Evolutionary conservation across 306 rosid species (phyloP).

Genomic region (Lathyrus oleraceus): DNA sequence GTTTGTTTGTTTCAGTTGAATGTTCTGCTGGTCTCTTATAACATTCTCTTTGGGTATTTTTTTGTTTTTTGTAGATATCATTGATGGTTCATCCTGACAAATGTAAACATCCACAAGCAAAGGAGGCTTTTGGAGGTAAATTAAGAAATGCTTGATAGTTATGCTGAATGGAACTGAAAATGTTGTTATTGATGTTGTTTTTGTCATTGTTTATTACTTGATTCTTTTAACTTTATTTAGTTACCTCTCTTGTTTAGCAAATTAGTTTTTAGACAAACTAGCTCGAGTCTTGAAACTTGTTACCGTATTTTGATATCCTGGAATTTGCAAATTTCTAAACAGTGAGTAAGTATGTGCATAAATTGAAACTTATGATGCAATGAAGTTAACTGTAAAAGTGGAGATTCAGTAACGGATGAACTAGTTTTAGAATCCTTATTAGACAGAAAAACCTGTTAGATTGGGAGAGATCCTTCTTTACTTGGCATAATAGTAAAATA

Average conservation of each 20-base stretch:
- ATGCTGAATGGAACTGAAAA: slow-evolving; percentile 3
- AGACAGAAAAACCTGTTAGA: neutral
- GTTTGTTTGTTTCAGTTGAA: neutral
- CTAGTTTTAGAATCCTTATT: slow-evolving; percentile 25
- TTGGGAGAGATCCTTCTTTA: slow-evolving; percentile 13
- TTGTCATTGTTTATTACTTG: neutral
- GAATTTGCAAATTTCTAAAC: neutral
- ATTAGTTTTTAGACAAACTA: neutral
- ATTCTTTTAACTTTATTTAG: slow-evolving; percentile 26
- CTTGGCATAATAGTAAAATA: slow-evolving; percentile 17
- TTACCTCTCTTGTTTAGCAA: neutral
- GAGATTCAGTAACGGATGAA: neutral
- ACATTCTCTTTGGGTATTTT: slow-evolving; percentile 23
- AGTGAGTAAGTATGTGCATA: slow-evolving; percentile 8
- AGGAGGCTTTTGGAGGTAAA: slow-evolving; percentile 96
- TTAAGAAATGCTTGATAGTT: slow-evolving; percentile 29
- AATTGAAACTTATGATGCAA: neutral
- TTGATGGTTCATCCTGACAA: slow-evolving; percentile 98
- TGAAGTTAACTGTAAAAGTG: neutral
- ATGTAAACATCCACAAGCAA: slow-evolving; percentile 97
- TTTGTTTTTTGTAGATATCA: slow-evolving; percentile 64
- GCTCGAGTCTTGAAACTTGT: neutral
- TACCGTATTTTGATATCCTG: neutral
- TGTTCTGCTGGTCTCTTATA: slow-evolving; percentile 23
- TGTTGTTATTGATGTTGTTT: slow-evolving; percentile 4